Evolutionary conservation across 768 basidiomycete species (phyloP), one percentile per base, ranked within the genome.

Genomic region (Suillus variegatus): DNA sequence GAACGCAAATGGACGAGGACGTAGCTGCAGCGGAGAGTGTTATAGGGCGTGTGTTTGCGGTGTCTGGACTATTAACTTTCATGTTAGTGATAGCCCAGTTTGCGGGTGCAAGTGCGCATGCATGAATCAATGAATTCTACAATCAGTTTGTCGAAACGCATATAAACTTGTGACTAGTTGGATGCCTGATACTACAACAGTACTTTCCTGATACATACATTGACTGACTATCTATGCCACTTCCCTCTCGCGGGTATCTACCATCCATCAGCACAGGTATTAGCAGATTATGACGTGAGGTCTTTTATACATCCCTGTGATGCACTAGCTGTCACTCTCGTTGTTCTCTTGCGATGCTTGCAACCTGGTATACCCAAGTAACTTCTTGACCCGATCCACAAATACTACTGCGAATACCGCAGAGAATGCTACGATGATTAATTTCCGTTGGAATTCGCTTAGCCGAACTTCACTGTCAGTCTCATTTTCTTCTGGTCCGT

Each of bases 61-160:
- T 74, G 25, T 69, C 75, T 12, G 74, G 72, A 3, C 67, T 75
- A 3, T 62, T 75, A 22, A 67, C 68, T 12, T 28, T 77, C 25
- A 77, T 75, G 40, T 54, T 75, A 55, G 69, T 77, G 32, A 55
- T 75, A 38, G 49, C 75, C n/a, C 61, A 62, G 52, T 22, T 62
- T 20, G 62, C 40, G 4, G 52, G 52, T n/a, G 62, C 62, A 9
- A 61, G 40, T 20, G 62, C n/a, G 49, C 38, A 61, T 18, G 38
- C 52, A 32, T 63, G 56, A 63, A n/a, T 60, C 6, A 3, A 54
- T 38, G 1, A 12, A 41, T 60, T 32, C 1, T 41, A 14, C 12
- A 4, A 14, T 16, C 22, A 51, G 13, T 51, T 25, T 16, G 13
- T 20, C 28, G 20, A 55, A 36, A 6, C 35, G 12, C 12, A 5